These are phyloP conservation scores for Fraxinus quadrangulata DNA, from an alignment of 257 asterid genomes.

Conservation along the genomic window DNA sequence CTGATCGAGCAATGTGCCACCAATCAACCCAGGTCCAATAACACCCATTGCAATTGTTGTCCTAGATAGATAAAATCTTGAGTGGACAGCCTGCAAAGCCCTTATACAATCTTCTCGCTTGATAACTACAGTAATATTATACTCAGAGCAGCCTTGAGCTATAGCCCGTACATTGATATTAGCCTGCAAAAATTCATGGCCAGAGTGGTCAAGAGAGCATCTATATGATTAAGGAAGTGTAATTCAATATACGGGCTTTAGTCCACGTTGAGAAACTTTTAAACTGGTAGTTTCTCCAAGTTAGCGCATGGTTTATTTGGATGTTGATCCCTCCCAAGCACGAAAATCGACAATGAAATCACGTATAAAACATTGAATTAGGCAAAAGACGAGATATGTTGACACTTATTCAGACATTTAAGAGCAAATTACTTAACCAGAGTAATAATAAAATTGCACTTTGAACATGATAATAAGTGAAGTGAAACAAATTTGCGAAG, in stretches of 20 bases:
- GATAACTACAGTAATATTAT: slow-evolving; percentile 86
- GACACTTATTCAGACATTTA: slow-evolving; percentile 6
- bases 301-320: neutral
- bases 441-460: neutral
- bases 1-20: slow-evolving; percentile 91
- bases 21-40: slow-evolving; percentile 95
- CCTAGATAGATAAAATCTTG: slow-evolving; percentile 88
- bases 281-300: neutral
- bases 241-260: neutral
- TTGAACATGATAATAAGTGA: neutral
- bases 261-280: neutral
- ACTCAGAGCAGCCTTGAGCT: slow-evolving; percentile 99
- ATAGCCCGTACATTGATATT: slow-evolving; percentile 94
- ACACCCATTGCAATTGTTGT: slow-evolving; percentile 94
- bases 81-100: slow-evolving; percentile 97
- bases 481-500: slow-evolving; percentile 9
- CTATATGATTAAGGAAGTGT: slow-evolving; percentile 7
- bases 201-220: slow-evolving; percentile 19
- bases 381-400: neutral
- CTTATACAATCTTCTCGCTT: slow-evolving; percentile 90
- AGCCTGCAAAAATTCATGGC: slow-evolving; percentile 54
- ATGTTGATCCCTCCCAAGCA: neutral
- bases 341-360: neutral
- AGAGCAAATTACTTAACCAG: slow-evolving; percentile 5
- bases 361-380: neutral